phyloP scores from a whole-genome alignment of 257 asterid genomes.

The Solanum peruvianum region DNA sequence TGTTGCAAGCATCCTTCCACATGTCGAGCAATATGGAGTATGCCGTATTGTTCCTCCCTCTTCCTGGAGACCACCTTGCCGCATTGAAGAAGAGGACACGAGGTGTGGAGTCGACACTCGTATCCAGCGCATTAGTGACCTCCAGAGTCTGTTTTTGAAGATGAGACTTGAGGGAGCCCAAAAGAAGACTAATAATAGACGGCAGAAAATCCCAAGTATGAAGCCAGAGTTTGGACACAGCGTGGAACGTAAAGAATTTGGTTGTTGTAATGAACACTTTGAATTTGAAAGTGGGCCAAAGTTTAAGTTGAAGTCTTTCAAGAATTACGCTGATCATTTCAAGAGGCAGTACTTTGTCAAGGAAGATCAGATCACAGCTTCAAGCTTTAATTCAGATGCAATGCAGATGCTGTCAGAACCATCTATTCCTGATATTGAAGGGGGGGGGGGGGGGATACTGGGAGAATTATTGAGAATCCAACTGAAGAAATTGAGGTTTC shows the following conservation, averaged over 20 bases:
- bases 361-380: constrained; percentile 9
- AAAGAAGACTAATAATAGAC: constrained; percentile 17
- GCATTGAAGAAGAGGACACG: constrained; percentile 21
- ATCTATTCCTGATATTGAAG: constrained; percentile 45
- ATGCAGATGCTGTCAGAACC: constrained; percentile 21
- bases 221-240: constrained; percentile 5
- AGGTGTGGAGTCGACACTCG: constrained; percentile 46
- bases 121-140: constrained; percentile 38
- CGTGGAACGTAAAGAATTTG: constrained; percentile 16
- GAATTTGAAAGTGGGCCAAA: constrained; percentile 44
- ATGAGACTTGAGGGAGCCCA: constrained; percentile 21
- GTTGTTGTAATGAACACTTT: constrained; percentile 5
- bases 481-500: constrained; percentile 73
- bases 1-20: constrained; percentile 47
- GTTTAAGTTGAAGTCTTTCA: constrained; percentile 44
- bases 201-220: constrained; percentile 11
- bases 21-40: constrained; percentile 57
- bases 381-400: not conserved
- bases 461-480: constrained; percentile 72
- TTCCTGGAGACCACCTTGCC: constrained; percentile 60
- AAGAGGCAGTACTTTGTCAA: constrained; percentile 50
- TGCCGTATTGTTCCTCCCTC: constrained; percentile 94
- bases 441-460: too few species aligned
- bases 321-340: constrained; percentile 62
- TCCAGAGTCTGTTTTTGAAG: constrained; percentile 19